Evolutionary conservation across 1,139 yeast genomes (phyloP), one percentile per base, ranked within the genome.

Genomic region (Suhomyces bokatorum): DNA sequence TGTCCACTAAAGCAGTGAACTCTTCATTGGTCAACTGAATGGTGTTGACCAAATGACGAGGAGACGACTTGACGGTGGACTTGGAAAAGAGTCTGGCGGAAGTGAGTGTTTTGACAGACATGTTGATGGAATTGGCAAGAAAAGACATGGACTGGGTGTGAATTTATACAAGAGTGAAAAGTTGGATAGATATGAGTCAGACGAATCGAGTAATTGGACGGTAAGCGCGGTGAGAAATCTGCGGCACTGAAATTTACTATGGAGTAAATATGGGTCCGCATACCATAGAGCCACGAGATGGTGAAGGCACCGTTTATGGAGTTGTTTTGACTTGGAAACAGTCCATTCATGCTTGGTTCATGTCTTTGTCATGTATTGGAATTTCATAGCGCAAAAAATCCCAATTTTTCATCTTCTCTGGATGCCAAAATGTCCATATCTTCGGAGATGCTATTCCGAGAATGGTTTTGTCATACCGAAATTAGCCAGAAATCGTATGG

Each of bases 11-110:
- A 5, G 80, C 68, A 29, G 75, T 62, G 51, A 91, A 82, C 64
- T 91, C 97, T 28, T 74, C 69, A 47, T 83, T 78, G 13, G 86
- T 63, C 49, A 91, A 73, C 58, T 89, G 95, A 32, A 87, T 80
- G 55, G 88, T 90, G 37, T 87, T 85, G 12, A 87, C 78, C 58
- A 91, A 74, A 62, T 90, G 97, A 64, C 91, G 87, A 35, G 83
- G 74, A 13, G 51, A 35, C 39, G 63, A 40, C 17, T 51, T 43
- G 31, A 47, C 27, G 12, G 46, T 7, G 4, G 39, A 36, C 3
- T 63, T 43, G 3, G 53, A 17, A 16, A 50, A 35, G 35, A 34
- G 44, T 43, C 51, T 44, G 34, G 44, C 39, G 6, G 50, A 28
- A 13, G 44, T 44, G 8, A 45, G 31, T 4, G 48, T 33, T 15